Base-by-base conservation (phyloP, 108 stramenopile species). In the Fragilaria radians region DNA sequence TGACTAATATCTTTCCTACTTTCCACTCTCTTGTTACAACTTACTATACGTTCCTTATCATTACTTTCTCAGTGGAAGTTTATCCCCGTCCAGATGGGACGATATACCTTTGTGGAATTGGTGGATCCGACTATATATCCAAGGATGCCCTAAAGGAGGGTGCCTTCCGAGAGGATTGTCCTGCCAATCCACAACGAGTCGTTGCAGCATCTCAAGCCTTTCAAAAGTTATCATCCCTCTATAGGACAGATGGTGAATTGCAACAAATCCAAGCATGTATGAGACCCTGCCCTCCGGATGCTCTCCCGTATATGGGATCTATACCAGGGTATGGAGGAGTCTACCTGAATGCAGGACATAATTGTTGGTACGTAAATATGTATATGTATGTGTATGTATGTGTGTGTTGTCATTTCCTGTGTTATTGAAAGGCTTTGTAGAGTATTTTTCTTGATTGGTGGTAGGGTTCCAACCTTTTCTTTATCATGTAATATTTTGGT, bases 71-170 rank as follows among this genome's bases (percentile, higher is more conserved):
- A 85, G 75, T 88, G 61, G 91, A 92, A 63, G 87, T 92, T 0
- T 92, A 92, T 67, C 91, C 91, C 7, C 69, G 91, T 28, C 86
- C 86, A 1, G 84, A 92, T 54, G 87, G 84, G 14, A 74, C 74
- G 3, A 81, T 98, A 27, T 98, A 98, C 73, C 83, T 97, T 65
- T 98, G 97, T 61, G 97, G 97, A 14, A 88, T 96, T 48, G 96
- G 96, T 5, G 95, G 95, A 4, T 81, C 78, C 27, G 95, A 97
- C 63, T 90, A 98, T 67, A 91, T 97, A 11, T 60, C 74, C 29
- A 93, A 74, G n/a, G 72, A 79, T 5, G 85, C 90, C 17, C 72
- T 89, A 11, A 79, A 89, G 55, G 85, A 78, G 52, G 93, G 89
- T 48, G 89, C 90, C 1, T 80, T 67, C 30, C 85, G 83, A 3